Evolutionary conservation across 345 rosid genomes (phyloP).

Genomic region (Acer saccharum): DNA sequence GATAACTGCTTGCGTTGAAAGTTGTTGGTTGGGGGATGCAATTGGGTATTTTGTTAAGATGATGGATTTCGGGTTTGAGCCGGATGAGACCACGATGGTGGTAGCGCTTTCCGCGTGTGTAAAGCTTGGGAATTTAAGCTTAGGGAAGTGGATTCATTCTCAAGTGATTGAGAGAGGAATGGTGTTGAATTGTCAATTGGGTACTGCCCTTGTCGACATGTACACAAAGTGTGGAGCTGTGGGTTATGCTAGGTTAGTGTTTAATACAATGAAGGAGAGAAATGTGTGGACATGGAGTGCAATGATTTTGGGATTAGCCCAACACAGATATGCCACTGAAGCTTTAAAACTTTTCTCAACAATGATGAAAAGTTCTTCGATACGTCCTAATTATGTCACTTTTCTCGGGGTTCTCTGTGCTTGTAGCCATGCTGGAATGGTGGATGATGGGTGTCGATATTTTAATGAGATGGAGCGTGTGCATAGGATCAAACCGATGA

Average conservation of each 20-base stretch:
- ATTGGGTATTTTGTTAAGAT: too few relatives aligned
- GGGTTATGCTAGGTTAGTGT: slow-evolving; percentile 49
- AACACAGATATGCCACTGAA: slow-evolving; percentile 69
- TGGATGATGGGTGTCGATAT: slow-evolving; percentile 67
- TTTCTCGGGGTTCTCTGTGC: slow-evolving; percentile 88
- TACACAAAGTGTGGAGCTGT: slow-evolving; percentile 71
- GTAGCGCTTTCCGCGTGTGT: slow-evolving; percentile 60
- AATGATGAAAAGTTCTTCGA: slow-evolving; percentile 48
- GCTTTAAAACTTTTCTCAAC: slow-evolving; percentile 52
- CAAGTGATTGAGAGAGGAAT: slow-evolving; percentile 59
- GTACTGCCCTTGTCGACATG: slow-evolving; percentile 90
- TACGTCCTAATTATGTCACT: slow-evolving; percentile 73
- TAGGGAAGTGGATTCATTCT: slow-evolving; percentile 73
- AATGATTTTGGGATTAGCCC: slow-evolving; percentile 86
- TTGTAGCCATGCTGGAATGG: slow-evolving; percentile 79
- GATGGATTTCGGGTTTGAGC: too few relatives aligned
- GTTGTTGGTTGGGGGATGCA: background rate
- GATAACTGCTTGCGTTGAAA: slow-evolving; percentile 62
- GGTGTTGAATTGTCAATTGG: slow-evolving; percentile 55
- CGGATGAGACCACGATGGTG: slow-evolving; percentile 44
- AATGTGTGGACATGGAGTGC: slow-evolving; percentile 97
- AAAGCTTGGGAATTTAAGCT: slow-evolving; percentile 59
- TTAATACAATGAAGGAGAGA: slow-evolving; percentile 51
- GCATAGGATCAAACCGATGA: slow-evolving; percentile 71
- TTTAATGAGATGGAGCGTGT: slow-evolving; percentile 66